Conservation (phyloP, 2,329 filamentous ascomycete species). For the Diplodia seriata region DNA sequence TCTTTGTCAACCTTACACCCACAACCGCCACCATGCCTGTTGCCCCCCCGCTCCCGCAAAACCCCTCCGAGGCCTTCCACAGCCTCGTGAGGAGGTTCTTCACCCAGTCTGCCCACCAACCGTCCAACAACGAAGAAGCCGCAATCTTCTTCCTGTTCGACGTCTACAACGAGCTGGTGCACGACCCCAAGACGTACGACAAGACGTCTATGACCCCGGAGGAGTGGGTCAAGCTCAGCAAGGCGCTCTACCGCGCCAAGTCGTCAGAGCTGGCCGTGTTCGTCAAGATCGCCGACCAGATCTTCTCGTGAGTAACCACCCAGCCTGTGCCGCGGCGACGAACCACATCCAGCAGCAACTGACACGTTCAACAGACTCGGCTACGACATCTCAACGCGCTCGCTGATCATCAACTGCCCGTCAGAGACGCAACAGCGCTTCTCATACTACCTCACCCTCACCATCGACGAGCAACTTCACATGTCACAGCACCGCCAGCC, state of each 20-base stretch:
- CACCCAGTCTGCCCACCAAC: not conserved
- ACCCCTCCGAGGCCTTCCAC: not conserved
- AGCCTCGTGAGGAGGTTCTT: not conserved
- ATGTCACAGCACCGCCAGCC: not conserved
- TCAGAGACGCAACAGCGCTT: not conserved
- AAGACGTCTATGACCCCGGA: not conserved
- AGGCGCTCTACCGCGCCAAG: not conserved
- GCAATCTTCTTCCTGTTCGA: not conserved
- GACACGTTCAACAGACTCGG: not conserved
- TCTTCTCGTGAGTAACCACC: not conserved
- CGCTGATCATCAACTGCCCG: not conserved
- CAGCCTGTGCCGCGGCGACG: not conserved
- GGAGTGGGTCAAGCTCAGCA: not conserved
- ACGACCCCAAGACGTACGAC: not conserved
- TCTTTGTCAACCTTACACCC: too few species aligned
- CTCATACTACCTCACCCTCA: not conserved
- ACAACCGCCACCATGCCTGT: not conserved
- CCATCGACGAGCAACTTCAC: not conserved
- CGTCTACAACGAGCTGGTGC: not conserved
- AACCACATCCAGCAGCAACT: not conserved
- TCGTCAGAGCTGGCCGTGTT: not conserved
- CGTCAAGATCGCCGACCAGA: not conserved
- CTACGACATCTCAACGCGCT: not conserved
- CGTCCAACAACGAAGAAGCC: not conserved
- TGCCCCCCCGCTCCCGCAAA: not conserved